A percentile compares a stretch with the other conserved stretches of the same genome.
These are phyloP conservation scores for Entelexis sorbosivorans DNA, from an alignment of 1,139 yeast genomes.

Conservation along the genomic window DNA sequence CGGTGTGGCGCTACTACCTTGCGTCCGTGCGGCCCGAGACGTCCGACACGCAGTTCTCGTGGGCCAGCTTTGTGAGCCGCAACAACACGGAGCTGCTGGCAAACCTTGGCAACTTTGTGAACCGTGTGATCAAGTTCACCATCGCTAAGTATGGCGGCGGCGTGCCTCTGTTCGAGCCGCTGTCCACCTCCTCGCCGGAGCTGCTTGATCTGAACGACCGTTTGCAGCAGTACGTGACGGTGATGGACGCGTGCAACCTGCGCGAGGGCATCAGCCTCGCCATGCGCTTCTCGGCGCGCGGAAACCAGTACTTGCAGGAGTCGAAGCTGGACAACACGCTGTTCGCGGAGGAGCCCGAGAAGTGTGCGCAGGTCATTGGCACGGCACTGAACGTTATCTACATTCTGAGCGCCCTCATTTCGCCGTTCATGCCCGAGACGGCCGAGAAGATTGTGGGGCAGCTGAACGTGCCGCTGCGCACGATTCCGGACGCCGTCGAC, in stretches of 20 bases:
- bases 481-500: constrained; percentile 66
- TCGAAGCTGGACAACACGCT: constrained; percentile 85
- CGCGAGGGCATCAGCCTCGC: constrained; percentile 85
- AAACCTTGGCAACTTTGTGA: constrained; percentile 91
- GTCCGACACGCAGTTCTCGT: constrained; percentile 90
- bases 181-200: constrained; percentile 16
- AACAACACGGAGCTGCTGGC: constrained; percentile 90
- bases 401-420: constrained; percentile 63
- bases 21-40: constrained; percentile 90
- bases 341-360: constrained; percentile 62
- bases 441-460: constrained; percentile 58
- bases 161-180: constrained; percentile 39
- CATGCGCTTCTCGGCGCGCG: constrained; percentile 84
- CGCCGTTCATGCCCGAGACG: constrained; percentile 88
- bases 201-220: constrained; percentile 47
- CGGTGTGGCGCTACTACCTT: constrained; percentile 96
- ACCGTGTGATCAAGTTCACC: constrained; percentile 82
- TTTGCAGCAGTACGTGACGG: constrained; percentile 49
- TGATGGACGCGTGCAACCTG: constrained; percentile 69
- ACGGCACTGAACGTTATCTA: constrained; percentile 83
- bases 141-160: constrained; percentile 88
- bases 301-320: constrained; percentile 90
- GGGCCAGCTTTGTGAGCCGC: constrained; percentile 90
- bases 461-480: constrained; percentile 69
- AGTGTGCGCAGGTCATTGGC: constrained; percentile 85